These are phyloP conservation scores for Colletotrichum eleusines DNA, from an alignment of 2,329 filamentous ascomycete species.

Conservation along the genomic window DNA sequence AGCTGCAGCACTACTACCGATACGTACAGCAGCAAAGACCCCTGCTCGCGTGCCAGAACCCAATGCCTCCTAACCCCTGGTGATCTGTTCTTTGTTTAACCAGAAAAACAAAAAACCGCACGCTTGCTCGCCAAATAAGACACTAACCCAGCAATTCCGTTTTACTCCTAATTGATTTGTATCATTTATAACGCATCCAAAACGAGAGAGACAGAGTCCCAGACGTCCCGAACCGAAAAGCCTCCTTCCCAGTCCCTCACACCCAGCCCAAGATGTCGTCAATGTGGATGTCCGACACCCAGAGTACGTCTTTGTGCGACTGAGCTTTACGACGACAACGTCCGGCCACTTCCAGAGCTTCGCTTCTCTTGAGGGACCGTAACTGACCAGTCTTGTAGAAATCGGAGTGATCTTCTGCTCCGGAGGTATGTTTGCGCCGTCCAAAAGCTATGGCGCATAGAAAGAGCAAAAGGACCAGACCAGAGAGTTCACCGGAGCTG, in stretches of 20 bases:
- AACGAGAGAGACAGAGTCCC: background rate
- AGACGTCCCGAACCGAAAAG: slow-evolving; percentile 1
- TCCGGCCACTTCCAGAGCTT: slow-evolving; percentile 1
- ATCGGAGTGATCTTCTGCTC: slow-evolving; percentile 98
- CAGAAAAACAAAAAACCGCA: slow-evolving; percentile 12
- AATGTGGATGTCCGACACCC: slow-evolving; percentile 96
- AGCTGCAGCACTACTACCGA: background rate
- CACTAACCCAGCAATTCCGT: background rate
- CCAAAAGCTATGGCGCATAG: slow-evolving; percentile 44
- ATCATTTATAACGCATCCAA: background rate
- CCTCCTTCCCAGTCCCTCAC: background rate
- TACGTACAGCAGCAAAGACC: slow-evolving; percentile 16
- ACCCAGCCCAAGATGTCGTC: slow-evolving; percentile 72
- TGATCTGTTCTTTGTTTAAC: slow-evolving; percentile 42
- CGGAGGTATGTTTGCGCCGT: slow-evolving; percentile 77
- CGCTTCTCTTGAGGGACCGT: slow-evolving; percentile 5
- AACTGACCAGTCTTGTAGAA: slow-evolving; percentile 70
- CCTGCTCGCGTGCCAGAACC: slow-evolving; percentile 33
- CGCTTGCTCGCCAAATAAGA: slow-evolving; percentile 6
- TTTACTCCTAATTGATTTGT: background rate
- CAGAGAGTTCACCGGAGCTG: slow-evolving; percentile 15
- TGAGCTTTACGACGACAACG: slow-evolving; percentile 6
- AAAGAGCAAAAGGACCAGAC: slow-evolving; percentile 3
- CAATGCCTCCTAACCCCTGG: slow-evolving; percentile 36
- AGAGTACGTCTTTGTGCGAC: slow-evolving; percentile 75